phyloP scores from a whole-genome alignment of 768 basidiomycete species.

The Paxillus rubicundulus region DNA sequence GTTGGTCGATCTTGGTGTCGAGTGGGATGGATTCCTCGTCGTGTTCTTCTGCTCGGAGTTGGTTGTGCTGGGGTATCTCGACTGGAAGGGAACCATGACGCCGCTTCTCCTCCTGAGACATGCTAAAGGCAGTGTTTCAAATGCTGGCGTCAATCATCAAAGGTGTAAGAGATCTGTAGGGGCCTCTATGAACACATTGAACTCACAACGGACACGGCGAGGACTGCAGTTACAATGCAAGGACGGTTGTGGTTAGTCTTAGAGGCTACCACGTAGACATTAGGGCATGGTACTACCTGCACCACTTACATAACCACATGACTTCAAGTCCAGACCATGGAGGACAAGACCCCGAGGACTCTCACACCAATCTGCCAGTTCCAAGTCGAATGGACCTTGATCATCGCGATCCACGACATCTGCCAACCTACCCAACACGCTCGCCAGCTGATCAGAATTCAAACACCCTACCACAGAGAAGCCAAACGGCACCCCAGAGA shows the following conservation, averaged over 20 bases:
- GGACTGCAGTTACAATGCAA: too few relatives aligned
- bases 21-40: slow-evolving; percentile 8
- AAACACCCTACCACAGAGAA: not conserved
- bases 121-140: slow-evolving; percentile 1
- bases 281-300: too few relatives aligned
- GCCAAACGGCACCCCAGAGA: slow-evolving; percentile 4
- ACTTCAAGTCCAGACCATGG: not conserved
- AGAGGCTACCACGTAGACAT: too few relatives aligned
- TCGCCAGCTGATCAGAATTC: not conserved
- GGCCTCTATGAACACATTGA: too few relatives aligned
- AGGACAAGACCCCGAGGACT: not conserved
- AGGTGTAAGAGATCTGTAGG: not conserved
- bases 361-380: not conserved
- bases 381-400: not conserved
- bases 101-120: slow-evolving; percentile 28
- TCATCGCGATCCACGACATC: not conserved
- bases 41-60: slow-evolving; percentile 20
- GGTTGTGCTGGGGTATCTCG: slow-evolving; percentile 21
- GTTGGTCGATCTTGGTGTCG: slow-evolving; percentile 1
- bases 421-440: too few relatives aligned
- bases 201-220: not conserved
- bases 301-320: not conserved
- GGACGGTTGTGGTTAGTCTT: too few relatives aligned
- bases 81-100: not conserved
- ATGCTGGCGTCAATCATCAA: not conserved